A percentile compares a stretch with the other conserved stretches of the same genome.
Evolutionary conservation across 1,284 basidiomycete species (phyloP).

Genomic region (Chondrostereum purpureum): DNA sequence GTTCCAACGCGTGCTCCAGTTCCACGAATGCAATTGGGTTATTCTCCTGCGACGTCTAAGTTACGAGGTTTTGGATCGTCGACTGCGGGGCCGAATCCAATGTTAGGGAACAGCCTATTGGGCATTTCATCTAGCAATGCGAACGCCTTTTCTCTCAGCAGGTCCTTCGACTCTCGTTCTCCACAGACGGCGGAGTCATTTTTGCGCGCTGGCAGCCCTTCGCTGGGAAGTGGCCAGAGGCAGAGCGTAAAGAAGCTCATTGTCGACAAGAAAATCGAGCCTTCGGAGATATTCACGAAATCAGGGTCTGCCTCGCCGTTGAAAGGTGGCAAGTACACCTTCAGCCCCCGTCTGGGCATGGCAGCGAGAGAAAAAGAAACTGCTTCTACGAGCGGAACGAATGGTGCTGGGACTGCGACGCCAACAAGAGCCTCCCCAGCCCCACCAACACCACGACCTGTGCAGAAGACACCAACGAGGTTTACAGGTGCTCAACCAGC

Average conservation of each 20-base stretch:
- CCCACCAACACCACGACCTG: constrained; percentile 34
- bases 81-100: constrained; percentile 29
- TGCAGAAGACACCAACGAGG: constrained; percentile 34
- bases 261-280: constrained; percentile 74
- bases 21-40: constrained; percentile 53
- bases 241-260: constrained; percentile 95
- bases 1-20: constrained; percentile 60
- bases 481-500: constrained; percentile 36
- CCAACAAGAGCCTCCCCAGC: constrained; percentile 24
- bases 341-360: constrained; percentile 67
- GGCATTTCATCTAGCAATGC: constrained; percentile 44
- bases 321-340: constrained; percentile 49
- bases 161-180: constrained; percentile 33
- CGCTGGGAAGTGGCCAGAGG: constrained; percentile 61
- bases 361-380: constrained; percentile 67
- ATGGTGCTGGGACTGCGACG: constrained; percentile 18
- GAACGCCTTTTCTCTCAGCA: constrained; percentile 44
- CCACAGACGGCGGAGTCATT: constrained; percentile 46
- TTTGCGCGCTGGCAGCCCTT: constrained; percentile 58
- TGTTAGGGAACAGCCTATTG: constrained; percentile 32
- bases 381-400: constrained; percentile 26
- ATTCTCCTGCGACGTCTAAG: constrained; percentile 58
- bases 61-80: constrained; percentile 64
- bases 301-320: constrained; percentile 36
- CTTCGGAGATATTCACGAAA: constrained; percentile 61